A percentile compares a stretch with the other conserved stretches of the same genome.
Evolutionary conservation across 2,329 filamentous ascomycete genomes (phyloP).

Genomic region (Teratosphaeria zuluensis): DNA sequence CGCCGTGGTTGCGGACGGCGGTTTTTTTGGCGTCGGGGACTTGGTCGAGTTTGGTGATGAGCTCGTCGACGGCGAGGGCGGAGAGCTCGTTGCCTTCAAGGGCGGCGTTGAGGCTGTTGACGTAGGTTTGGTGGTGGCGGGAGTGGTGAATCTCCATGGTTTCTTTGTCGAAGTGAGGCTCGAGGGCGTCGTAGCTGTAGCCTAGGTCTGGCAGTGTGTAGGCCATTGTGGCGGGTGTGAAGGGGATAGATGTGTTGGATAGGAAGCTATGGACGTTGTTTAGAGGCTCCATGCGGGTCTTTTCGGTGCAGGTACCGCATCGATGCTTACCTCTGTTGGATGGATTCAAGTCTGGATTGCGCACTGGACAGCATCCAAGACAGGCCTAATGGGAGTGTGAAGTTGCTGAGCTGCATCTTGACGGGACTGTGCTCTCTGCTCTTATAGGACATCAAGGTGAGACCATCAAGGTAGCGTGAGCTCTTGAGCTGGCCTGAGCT

Average conservation of each 20-base stretch:
- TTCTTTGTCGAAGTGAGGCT: conserved; percentile 63
- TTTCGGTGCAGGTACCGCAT: not conserved
- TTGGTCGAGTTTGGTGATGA: conserved; percentile 31
- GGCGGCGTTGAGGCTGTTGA: conserved; percentile 63
- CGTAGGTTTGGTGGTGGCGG: conserved; percentile 72
- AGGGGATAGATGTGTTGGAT: conserved; percentile 5
- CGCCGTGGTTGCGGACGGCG: conserved; percentile 77
- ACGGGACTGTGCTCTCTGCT: not conserved
- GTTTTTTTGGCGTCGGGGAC: conserved; percentile 58
- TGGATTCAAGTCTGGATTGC: conserved; percentile 16
- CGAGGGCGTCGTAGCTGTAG: conserved; percentile 48
- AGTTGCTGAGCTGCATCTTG: conserved; percentile 18
- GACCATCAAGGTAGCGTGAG: conserved; percentile 3
- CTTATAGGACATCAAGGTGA: conserved; percentile 2
- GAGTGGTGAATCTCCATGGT: conserved; percentile 76
- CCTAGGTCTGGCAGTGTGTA: conserved; percentile 22
- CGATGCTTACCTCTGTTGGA: conserved; percentile 12
- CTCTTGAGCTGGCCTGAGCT: not conserved
- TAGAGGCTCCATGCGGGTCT: not conserved
- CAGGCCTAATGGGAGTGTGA: conserved; percentile 14
- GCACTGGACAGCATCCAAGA: conserved; percentile 19
- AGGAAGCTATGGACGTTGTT: conserved; percentile 5
- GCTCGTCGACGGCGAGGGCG: conserved; percentile 48
- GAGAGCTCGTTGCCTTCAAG: conserved; percentile 46
- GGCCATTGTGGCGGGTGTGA: conserved; percentile 6